Base-by-base conservation (phyloP, 805 yeast genomes). In the Starmerella cellae region DNA sequence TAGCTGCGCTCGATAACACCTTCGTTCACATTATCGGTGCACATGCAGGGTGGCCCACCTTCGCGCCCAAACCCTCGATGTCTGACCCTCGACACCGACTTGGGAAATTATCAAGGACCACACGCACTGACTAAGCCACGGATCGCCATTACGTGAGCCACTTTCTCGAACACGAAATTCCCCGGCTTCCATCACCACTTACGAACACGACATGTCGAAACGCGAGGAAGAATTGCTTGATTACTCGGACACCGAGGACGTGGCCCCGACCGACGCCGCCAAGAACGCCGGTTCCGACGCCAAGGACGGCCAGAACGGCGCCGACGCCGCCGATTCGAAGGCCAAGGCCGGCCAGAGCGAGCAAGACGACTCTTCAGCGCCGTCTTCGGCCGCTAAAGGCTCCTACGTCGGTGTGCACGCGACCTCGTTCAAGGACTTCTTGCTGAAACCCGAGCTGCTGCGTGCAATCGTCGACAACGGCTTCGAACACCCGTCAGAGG, bases 391-490 rank as follows among this genome's bases (percentile, higher is more conserved):
- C 35, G 82, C 88, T 67, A 88, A 88, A 68, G 97, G 97, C 60
- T 84, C 96, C 35, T 91, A 91, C 58, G 97, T 87, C 47, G 97
- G 97, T 60, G 82, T 85, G 57, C 97, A 91, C 66, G 88, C 97
- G 52, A 88, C 97, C 51, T 96, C 96, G 63, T 88, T 91, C 78
- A 83, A 93, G 67, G 98, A 91, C 69, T 88, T 88, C 67, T 69
- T 91, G 60, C 74, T 88, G 66, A 91, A 91, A 70, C 96, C 97
- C 26, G 98, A 91, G 69, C 74, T 88, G 55, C 73, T 88, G 59
- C 81, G 98, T 68, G 98, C 98, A 52, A 88, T 88, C 61, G 93
- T 87, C 54, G 98, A 88, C 68, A 85, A 96, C 72, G 98, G 98
- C 72, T 88, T 88, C 63, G 98, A 88, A 71, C 98, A 88, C 70